Percentiles rank a stretch among this genome's conserved stretches.
These are phyloP conservation scores for Endocarpon pusillum DNA, from an alignment of 495 filamentous ascomycete species.

Conservation along the genomic window DNA sequence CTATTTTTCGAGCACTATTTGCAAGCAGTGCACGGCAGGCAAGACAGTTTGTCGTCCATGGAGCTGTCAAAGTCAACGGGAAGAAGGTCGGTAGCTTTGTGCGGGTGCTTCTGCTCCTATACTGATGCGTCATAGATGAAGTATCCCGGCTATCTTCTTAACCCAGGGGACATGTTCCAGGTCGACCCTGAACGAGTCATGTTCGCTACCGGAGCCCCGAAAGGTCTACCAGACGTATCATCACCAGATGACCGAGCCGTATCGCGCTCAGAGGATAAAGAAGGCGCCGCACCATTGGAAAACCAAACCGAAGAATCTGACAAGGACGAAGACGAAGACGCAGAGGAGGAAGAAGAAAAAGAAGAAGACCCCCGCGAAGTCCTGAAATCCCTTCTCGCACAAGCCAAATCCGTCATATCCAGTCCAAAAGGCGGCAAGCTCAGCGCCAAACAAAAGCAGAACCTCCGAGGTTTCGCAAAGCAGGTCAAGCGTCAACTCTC, in stretches of 20 bases:
- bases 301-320: constrained; percentile 9
- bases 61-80: constrained; percentile 87
- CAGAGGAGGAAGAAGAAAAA: constrained; percentile 13
- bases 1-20: constrained; percentile 83
- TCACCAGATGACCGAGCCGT: constrained; percentile 23
- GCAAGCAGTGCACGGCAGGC: constrained; percentile 90
- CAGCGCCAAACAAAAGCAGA: constrained; percentile 43
- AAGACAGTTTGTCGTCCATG: constrained; percentile 83
- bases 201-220: constrained; percentile 64
- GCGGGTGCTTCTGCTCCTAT: background rate
- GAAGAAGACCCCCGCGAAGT: constrained; percentile 19
- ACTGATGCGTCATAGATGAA: constrained; percentile 44
- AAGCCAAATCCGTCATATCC: constrained; percentile 37
- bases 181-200: constrained; percentile 80
- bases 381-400: constrained; percentile 32
- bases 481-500: constrained; percentile 36
- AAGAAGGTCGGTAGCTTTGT: constrained; percentile 47
- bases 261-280: constrained; percentile 9
- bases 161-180: constrained; percentile 95
- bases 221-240: too few relatives aligned
- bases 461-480: constrained; percentile 39
- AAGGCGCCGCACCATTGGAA: constrained; percentile 14
- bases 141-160: constrained; percentile 84
- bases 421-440: constrained; percentile 26
- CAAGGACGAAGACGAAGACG: constrained; percentile 12